Evolutionary conservation across 2,329 filamentous ascomycete genomes (phyloP).

Genomic region (Diaporthe citri): DNA sequence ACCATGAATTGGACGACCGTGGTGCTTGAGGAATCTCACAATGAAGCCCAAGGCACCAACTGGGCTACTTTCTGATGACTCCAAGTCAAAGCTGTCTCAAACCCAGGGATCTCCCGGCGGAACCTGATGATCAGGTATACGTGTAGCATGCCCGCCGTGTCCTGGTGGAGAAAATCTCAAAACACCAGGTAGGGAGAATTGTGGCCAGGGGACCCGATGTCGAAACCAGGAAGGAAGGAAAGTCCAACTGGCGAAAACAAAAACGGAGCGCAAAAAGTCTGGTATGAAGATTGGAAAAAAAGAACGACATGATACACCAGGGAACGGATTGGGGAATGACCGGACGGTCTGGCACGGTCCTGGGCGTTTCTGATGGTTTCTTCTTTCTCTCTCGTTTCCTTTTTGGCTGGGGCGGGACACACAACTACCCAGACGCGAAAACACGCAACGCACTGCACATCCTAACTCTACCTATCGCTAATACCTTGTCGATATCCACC

Average conservation of each 20-base stretch:
- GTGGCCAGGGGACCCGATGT: not conserved
- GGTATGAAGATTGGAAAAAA: conserved; percentile 19
- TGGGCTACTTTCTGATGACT: not conserved
- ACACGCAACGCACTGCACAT: not conserved
- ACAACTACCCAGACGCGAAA: not conserved
- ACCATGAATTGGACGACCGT: not conserved
- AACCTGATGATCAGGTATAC: not conserved
- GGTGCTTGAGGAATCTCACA: not conserved
- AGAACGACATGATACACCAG: conserved; percentile 5
- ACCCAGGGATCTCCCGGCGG: not conserved
- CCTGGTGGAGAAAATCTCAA: not conserved
- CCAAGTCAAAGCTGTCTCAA: too few relatives aligned
- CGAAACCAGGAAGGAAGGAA: not conserved
- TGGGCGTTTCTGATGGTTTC: conserved; percentile 18
- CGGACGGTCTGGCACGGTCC: conserved; percentile 28
- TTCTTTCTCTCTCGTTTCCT: not conserved
- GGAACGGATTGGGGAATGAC: conserved; percentile 4
- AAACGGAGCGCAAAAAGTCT: not conserved
- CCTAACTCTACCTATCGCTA: conserved; percentile 8
- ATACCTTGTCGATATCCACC: conserved; percentile 7
- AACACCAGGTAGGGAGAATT: not conserved
- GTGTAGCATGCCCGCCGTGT: not conserved
- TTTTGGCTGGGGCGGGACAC: not conserved
- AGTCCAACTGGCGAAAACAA: not conserved
- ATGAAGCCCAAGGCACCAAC: not conserved